Percentiles rank a stretch among this genome's conserved stretches.
phyloP scores from a whole-genome alignment of 1,139 yeast species.

The Nakaseomyces nivariensis region DNA sequence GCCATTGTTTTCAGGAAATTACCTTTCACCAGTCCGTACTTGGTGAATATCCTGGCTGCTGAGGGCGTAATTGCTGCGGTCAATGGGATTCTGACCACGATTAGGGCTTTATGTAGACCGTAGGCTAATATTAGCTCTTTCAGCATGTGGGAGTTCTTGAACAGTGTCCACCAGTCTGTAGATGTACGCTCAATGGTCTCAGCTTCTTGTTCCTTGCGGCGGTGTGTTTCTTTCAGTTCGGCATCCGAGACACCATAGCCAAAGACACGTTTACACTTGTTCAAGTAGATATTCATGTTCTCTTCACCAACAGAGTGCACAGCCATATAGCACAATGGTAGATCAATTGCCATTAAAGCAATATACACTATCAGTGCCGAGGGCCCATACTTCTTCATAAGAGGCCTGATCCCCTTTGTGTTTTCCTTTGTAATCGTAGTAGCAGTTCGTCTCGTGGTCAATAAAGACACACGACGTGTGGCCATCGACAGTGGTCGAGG shows the following conservation, averaged over 20 bases:
- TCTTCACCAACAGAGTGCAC: conserved; percentile 88
- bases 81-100: conserved; percentile 72
- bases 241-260: conserved; percentile 42
- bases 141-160: conserved; percentile 35
- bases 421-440: background rate
- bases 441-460: background rate
- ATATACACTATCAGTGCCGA: conserved; percentile 82
- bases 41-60: conserved; percentile 52
- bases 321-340: conserved; percentile 70
- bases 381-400: conserved; percentile 82
- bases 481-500: background rate
- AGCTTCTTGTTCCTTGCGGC: conserved; percentile 12
- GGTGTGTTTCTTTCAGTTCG: conserved; percentile 24
- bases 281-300: conserved; percentile 56
- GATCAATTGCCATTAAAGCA: conserved; percentile 58
- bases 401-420: conserved; percentile 36
- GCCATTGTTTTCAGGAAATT: conserved; percentile 12
- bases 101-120: conserved; percentile 79
- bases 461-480: background rate
- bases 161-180: conserved; percentile 14
- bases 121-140: conserved; percentile 86
- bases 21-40: conserved; percentile 59
- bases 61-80: conserved; percentile 90
- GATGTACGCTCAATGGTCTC: conserved; percentile 5
- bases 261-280: conserved; percentile 45